A percentile compares a stretch with the other conserved stretches of the same genome.
Conservation (phyloP, 2,329 filamentous ascomycete species). For the Penicillium sp. region DNA sequence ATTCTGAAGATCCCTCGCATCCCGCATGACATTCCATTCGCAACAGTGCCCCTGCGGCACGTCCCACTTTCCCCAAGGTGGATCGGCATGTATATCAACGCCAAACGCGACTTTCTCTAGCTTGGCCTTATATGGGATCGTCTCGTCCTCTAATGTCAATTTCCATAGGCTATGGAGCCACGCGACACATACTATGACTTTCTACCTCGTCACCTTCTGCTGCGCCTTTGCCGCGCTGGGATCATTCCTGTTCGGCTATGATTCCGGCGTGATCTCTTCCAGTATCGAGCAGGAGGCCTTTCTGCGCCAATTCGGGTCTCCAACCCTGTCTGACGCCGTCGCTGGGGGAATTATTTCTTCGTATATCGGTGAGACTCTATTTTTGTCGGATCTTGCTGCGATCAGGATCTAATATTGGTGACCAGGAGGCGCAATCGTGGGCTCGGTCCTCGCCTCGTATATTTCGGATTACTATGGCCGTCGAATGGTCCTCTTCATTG, state of each 20-base stretch:
- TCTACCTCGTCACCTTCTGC: constrained; percentile 34
- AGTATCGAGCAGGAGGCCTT: constrained; percentile 40
- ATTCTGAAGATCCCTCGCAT: constrained; percentile 17
- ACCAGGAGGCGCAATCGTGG: constrained; percentile 41
- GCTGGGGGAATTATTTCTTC: constrained; percentile 44
- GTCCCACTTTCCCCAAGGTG: constrained; percentile 19
- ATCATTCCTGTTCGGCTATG: constrained; percentile 52
- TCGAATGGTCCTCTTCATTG: constrained; percentile 35
- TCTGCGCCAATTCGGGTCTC: constrained; percentile 29
- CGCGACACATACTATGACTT: constrained; percentile 27
- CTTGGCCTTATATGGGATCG: constrained; percentile 6
- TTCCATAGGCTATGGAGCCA: constrained; percentile 11
- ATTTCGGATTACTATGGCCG: constrained; percentile 38
- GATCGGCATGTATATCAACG: constrained; percentile 20
- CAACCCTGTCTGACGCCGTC: constrained; percentile 31
- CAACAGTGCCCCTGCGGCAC: constrained; percentile 19
- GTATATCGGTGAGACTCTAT: constrained; percentile 33
- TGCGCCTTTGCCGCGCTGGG: constrained; percentile 49
- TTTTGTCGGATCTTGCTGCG: background rate
- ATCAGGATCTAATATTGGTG: constrained; percentile 14
- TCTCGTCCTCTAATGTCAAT: background rate
- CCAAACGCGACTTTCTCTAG: constrained; percentile 8
- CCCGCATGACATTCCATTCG: constrained; percentile 17
- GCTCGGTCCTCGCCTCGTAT: constrained; percentile 35
- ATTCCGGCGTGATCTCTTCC: constrained; percentile 42